Evolutionary conservation across 2,329 filamentous ascomycete species (phyloP), one percentile per base, ranked within the genome.

Genomic region (Aspergillus niger): DNA sequence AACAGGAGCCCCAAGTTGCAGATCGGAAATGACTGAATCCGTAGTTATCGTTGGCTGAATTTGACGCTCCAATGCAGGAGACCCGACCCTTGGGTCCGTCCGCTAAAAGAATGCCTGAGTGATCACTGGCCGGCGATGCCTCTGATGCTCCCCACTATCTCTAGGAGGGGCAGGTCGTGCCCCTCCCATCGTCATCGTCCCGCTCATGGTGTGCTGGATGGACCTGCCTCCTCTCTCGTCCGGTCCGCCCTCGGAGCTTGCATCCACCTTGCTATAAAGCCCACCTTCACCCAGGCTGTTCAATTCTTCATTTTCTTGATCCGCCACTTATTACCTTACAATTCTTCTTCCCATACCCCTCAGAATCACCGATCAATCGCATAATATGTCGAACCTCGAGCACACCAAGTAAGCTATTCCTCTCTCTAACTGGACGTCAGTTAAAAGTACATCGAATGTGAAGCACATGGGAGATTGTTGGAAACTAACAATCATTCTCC

Each of bases 361-460:
- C 54, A 20, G 13, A 24, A 41, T n/a, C 30, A 28, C 22, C 30
- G 28, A 3, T 32, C 24, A 53, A 49, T 26, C 30, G 8, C 41
- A 30, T 65, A 72, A 66, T 49, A 73, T 73, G 70, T 70, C 70
- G 32, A 64, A 59, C 55, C 60, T 66, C 30, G 60, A 73, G 52
- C 58, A 72, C 59, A 73, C 70, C 57, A 71, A 73, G 71, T 73
- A 64, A 63, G 70, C 61, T 15, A 53, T 17, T 11, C 38, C 8
- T 39, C 17, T 36, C 4, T 36, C 11, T 2, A 36, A 36, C 32
- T 36, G 32, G 4, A 4, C 11, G 13, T 36, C 32, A 15, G 2
- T 36, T 36, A 11, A 13, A 36, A 32, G 20, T 32, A 13, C 30
- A 32, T 32, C 10, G 30, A 32, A 32, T 10, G 30, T 32, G 30